These are phyloP conservation scores for Bothriochloa decipiens DNA, from an alignment of 176 grass and related monocot species.

Conservation along the genomic window DNA sequence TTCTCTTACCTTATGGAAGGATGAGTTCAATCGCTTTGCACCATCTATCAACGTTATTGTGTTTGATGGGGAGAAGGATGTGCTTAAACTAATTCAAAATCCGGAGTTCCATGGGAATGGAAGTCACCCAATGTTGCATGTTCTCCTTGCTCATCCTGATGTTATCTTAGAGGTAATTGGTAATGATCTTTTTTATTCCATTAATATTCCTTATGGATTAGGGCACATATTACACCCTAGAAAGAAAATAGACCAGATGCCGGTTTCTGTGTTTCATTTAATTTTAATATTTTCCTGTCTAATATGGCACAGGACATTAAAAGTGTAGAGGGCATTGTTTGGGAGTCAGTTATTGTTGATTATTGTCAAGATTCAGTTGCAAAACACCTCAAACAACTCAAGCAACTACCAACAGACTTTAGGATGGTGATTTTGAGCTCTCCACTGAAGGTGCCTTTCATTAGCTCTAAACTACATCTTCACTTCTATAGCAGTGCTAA, in stretches of 20 bases:
- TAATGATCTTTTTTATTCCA: conserved; percentile 7
- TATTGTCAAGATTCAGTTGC: conserved; percentile 59
- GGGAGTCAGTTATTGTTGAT: conserved; percentile 85
- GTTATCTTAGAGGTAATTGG: conserved; percentile 65
- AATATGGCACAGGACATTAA: conserved; percentile 66
- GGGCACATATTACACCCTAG: conserved; percentile 6
- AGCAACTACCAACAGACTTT: conserved; percentile 62
- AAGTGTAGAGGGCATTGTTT: conserved; percentile 55
- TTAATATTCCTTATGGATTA: conserved; percentile 25
- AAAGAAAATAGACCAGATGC: conserved; percentile 9
- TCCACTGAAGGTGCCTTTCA: conserved; percentile 57
- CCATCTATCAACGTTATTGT: conserved; percentile 66
- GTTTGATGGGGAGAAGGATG: conserved; percentile 65
- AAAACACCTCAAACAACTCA: conserved; percentile 64
- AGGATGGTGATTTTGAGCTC: conserved; percentile 79
- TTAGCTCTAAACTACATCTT: conserved; percentile 11
- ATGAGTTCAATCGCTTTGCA: conserved; percentile 66
- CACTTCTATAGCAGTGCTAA: conserved; percentile 14
- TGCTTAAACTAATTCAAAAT: conserved; percentile 59
- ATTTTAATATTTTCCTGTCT: conserved; percentile 32
- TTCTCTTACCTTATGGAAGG: conserved; percentile 74
- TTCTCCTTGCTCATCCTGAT: conserved; percentile 76
- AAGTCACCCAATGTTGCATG: conserved; percentile 67
- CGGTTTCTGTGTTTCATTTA: neutral
- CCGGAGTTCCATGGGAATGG: conserved; percentile 59